Conservation (phyloP, 192 early-diverging fungal genomes). For the Coemansia asiatica region DNA sequence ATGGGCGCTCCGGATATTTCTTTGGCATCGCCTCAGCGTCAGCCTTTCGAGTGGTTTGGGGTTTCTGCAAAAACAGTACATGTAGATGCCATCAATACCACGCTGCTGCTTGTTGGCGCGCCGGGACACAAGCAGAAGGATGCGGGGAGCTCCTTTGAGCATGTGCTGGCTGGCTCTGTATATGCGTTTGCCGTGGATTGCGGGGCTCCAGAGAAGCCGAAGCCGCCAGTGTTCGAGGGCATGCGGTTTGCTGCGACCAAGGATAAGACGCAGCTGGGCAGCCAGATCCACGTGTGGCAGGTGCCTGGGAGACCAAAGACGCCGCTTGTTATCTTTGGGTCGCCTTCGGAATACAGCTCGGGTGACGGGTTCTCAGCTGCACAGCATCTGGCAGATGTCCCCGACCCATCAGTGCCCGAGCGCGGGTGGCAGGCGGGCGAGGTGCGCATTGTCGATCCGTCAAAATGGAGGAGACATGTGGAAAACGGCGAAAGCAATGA, state of each 20-base stretch:
- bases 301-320: too few relatives aligned
- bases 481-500: not conserved
- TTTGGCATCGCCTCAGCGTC: constrained; percentile 31
- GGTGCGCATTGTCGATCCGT: constrained; percentile 47
- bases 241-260: constrained; percentile 25
- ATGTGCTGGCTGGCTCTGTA: constrained; percentile 54
- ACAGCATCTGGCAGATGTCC: not conserved
- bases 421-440: constrained; percentile 55
- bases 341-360: constrained; percentile 43
- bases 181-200: constrained; percentile 51
- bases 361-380: not conserved
- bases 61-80: constrained; percentile 26
- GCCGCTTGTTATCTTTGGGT: constrained; percentile 42
- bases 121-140: constrained; percentile 51
- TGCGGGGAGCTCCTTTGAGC: not conserved
- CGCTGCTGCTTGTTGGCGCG: constrained; percentile 56
- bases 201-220: constrained; percentile 2
- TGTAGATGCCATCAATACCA: constrained; percentile 9
- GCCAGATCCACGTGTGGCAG: constrained; percentile 47
- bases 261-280: constrained; percentile 49
- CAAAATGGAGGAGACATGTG: constrained; percentile 16
- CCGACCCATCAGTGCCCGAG: constrained; percentile 15
- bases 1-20: constrained; percentile 39
- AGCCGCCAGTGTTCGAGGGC: constrained; percentile 8
- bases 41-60: constrained; percentile 59